These are phyloP conservation scores for Hypericum androsaemum DNA, from an alignment of 345 rosid species.

Conservation along the genomic window DNA sequence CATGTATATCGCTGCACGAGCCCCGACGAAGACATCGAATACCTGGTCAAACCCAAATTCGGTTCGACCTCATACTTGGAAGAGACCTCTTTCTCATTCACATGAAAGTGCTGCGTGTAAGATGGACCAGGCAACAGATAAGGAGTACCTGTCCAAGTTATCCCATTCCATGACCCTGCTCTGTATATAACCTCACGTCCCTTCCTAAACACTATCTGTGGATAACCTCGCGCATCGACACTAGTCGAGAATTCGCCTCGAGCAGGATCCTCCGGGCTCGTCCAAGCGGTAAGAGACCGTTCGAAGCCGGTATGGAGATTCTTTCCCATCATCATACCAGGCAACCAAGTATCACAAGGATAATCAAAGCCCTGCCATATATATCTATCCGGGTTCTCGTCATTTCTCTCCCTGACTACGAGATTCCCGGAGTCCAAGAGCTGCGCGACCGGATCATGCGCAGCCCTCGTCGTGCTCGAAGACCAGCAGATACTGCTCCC, in stretches of 20 bases:
- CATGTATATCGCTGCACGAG: background rate
- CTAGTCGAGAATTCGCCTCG: background rate
- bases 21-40: background rate
- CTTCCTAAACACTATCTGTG: background rate
- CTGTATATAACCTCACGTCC: background rate
- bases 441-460: background rate
- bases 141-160: background rate
- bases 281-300: background rate
- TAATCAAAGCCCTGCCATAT: no score
- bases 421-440: background rate
- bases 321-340: background rate
- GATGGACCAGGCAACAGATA: background rate
- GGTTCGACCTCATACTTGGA: background rate
- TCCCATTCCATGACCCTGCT: background rate
- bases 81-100: background rate
- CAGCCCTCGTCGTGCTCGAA: background rate
- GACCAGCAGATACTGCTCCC: background rate
- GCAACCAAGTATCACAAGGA: background rate
- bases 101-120: background rate
- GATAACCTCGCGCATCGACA: background rate
- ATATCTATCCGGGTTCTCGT: no score
- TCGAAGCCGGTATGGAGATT: background rate
- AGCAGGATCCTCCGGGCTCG: constrained; percentile 1
- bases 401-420: no score
- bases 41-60: background rate